phyloP scores from a whole-genome alignment of 768 basidiomycete species.

The Lanmaoa rubissima region DNA sequence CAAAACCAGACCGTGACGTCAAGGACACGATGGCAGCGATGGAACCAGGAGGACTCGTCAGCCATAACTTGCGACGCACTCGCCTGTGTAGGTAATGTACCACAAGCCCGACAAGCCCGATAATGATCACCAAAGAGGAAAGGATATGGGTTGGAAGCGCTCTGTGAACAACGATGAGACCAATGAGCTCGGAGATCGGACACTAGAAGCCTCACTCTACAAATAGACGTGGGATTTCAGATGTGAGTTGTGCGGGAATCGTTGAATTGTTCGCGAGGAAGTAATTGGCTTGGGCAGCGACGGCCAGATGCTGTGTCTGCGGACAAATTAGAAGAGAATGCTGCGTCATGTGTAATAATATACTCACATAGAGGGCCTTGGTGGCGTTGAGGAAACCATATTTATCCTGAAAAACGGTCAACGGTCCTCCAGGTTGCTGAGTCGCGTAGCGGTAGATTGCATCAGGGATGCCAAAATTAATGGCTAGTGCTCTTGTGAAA shows the following conservation, averaged over 20 bases:
- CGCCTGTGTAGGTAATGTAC: constrained; percentile 48
- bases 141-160: constrained; percentile 52
- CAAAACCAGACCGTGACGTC: constrained; percentile 61
- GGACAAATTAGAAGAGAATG: background rate
- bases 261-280: constrained; percentile 45
- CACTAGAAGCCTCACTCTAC: constrained; percentile 48
- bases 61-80: constrained; percentile 46
- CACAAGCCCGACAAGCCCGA: constrained; percentile 47
- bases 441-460: constrained; percentile 57
- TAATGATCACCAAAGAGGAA: constrained; percentile 44
- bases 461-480: constrained; percentile 52
- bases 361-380: constrained; percentile 32
- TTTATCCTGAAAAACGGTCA: constrained; percentile 45
- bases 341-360: background rate
- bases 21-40: constrained; percentile 57
- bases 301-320: constrained; percentile 58
- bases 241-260: constrained; percentile 39
- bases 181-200: background rate
- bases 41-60: constrained; percentile 56
- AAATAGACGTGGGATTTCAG: constrained; percentile 47
- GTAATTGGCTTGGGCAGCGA: constrained; percentile 58
- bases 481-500: constrained; percentile 48
- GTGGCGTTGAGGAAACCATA: constrained; percentile 57
- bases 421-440: constrained; percentile 39
- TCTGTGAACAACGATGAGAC: constrained; percentile 33